Evolutionary conservation across 1,284 basidiomycete genomes (phyloP).

Genomic region (Athelia psychrophila): DNA sequence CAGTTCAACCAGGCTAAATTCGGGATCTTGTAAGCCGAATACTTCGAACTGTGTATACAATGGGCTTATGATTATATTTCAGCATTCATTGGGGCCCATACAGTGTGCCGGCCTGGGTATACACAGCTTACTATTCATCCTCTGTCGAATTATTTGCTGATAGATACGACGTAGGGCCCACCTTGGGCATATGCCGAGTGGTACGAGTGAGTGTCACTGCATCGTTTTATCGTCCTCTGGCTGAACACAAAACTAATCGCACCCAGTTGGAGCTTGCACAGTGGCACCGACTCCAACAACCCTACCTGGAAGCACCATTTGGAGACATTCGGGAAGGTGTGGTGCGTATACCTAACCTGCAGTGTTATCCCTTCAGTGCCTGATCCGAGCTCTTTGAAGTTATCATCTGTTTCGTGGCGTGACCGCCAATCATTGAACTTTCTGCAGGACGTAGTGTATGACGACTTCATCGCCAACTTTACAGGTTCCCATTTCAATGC

Average conservation of each 20-base stretch:
- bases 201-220: slow-evolving; percentile 40
- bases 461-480: slow-evolving; percentile 56
- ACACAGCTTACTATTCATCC: slow-evolving; percentile 3
- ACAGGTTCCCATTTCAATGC: slow-evolving; percentile 51
- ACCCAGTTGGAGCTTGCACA: slow-evolving; percentile 39
- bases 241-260: neutral
- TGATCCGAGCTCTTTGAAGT: neutral
- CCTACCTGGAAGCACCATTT: slow-evolving; percentile 48
- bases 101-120: slow-evolving; percentile 47
- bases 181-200: slow-evolving; percentile 50
- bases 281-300: slow-evolving; percentile 28
- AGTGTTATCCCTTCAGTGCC: neutral
- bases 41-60: neutral
- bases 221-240: neutral
- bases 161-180: slow-evolving; percentile 25
- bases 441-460: slow-evolving; percentile 44
- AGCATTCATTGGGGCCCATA: slow-evolving; percentile 61
- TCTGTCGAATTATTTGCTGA: neutral
- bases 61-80: neutral
- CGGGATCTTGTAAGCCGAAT: slow-evolving; percentile 51
- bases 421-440: too few species aligned
- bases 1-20: slow-evolving; percentile 50
- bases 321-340: slow-evolving; percentile 44
- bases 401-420: too few species aligned
- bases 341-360: slow-evolving; percentile 3